Conservation (phyloP, 805 yeast genomes). For the Yarrowia yakushimensis region DNA sequence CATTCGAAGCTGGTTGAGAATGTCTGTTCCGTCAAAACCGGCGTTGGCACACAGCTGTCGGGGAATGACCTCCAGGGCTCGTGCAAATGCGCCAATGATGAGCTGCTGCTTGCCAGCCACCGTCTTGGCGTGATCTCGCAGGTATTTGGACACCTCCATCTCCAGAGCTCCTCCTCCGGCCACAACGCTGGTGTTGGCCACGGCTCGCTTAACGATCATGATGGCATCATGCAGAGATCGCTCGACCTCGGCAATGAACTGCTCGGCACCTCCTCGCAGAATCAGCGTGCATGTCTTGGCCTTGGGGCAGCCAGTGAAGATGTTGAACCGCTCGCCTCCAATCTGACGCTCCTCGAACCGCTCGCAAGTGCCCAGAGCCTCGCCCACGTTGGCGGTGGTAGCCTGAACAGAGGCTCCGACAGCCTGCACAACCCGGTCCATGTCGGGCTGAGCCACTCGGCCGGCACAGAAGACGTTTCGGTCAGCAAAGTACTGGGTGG, state of each 20-base stretch:
- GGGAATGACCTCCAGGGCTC: constrained; percentile 92
- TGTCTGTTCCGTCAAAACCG: constrained; percentile 97
- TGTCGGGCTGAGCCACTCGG: constrained; percentile 80
- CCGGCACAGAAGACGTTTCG: constrained; percentile 97
- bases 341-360: constrained; percentile 89
- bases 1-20: constrained; percentile 85
- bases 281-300: constrained; percentile 91
- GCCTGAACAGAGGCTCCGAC: constrained; percentile 90
- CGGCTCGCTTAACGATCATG: constrained; percentile 95
- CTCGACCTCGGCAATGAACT: constrained; percentile 96
- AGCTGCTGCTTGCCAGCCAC: constrained; percentile 96
- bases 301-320: constrained; percentile 88
- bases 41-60: constrained; percentile 97
- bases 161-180: constrained; percentile 99
- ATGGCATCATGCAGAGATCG: constrained; percentile 97
- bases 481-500: constrained; percentile 98
- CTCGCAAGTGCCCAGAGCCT: constrained; percentile 81
- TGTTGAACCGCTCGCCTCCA: constrained; percentile 91
- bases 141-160: constrained; percentile 88
- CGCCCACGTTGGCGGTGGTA: constrained; percentile 57
- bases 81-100: constrained; percentile 87
- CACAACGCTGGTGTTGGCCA: constrained; percentile 79
- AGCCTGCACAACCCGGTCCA: constrained; percentile 88
- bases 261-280: constrained; percentile 97
- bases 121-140: constrained; percentile 80